Evolutionary conservation across 2,329 filamentous ascomycete genomes (phyloP).

Genomic region (Alternaria ventricosa): DNA sequence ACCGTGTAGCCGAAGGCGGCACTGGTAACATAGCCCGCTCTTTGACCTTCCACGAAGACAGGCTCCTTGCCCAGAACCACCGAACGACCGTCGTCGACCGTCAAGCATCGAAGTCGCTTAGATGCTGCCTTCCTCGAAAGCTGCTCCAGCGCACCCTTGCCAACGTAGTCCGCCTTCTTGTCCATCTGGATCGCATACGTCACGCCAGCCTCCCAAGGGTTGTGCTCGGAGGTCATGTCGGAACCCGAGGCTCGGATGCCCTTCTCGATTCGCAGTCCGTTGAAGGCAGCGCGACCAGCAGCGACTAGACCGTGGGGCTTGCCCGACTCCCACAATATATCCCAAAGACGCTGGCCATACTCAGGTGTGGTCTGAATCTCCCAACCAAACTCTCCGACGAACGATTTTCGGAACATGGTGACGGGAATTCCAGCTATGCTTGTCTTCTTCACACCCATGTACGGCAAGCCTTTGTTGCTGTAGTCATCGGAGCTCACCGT

Average conservation of each 20-base stretch:
- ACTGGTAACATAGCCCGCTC: slow-evolving; percentile 65
- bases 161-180: slow-evolving; percentile 59
- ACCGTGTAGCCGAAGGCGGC: slow-evolving; percentile 67
- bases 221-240: slow-evolving; percentile 67
- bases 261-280: slow-evolving; percentile 65
- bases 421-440: slow-evolving; percentile 64
- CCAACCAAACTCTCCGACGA: slow-evolving; percentile 68
- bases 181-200: slow-evolving; percentile 56
- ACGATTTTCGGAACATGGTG: slow-evolving; percentile 62
- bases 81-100: slow-evolving; percentile 62
- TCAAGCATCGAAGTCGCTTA: slow-evolving; percentile 57
- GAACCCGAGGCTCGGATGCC: slow-evolving; percentile 64
- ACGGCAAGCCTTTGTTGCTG: slow-evolving; percentile 55
- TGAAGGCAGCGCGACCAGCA: slow-evolving; percentile 65
- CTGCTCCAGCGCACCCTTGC: slow-evolving; percentile 57
- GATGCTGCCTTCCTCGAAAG: slow-evolving; percentile 47
- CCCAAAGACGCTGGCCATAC: slow-evolving; percentile 65
- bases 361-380: slow-evolving; percentile 68
- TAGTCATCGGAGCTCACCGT: slow-evolving; percentile 57
- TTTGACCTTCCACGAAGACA: slow-evolving; percentile 57
- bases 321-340: slow-evolving; percentile 62
- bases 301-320: slow-evolving; percentile 63
- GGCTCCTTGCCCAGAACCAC: slow-evolving; percentile 69
- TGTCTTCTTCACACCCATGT: slow-evolving; percentile 58
- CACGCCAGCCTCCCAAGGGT: slow-evolving; percentile 66